Evolutionary conservation across 2,329 filamentous ascomycete species (phyloP), one percentile per base, ranked within the genome.

Genomic region (Coleophoma crateriformis): DNA sequence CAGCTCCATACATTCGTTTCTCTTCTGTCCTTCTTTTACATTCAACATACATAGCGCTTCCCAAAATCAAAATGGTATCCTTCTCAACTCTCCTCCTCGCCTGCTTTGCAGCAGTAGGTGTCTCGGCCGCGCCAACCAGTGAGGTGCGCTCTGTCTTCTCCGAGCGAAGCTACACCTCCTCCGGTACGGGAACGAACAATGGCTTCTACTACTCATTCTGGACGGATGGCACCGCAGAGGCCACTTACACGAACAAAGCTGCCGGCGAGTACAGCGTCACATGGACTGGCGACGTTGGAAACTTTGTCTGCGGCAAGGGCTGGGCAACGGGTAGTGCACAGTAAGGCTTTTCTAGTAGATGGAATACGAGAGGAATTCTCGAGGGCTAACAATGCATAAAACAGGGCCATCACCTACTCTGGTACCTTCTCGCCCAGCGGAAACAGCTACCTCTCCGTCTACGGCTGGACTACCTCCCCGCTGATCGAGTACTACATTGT

Each of bases 181-280:
- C 70, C 54, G 64, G 67, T 14, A 76, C 73, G 4, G 78, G 78
- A 45, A 76, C 69, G 7, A 68, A 76, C 67, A 75, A 78, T 58
- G 78, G 78, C 48, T 83, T 73, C 68, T 83, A 76, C 69, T 83
- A 78, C 66, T 79, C 75, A 7, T 82, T 73, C 69, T 84, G 77
- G 77, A 79, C 73, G 48, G 78, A 82, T 51, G 73, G 74, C n/a
- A 33, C 41, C 3, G 71, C 67, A 34, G 60, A 67, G 38, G 74
- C 77, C 7, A 74, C 68, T 37, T 83, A 82, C 68, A 78, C 72
- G 60, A 82, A 81, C 64, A 73, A 70, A 15, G 62, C 64, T 4
- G 73, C 64, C 15, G 78, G 79, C 22, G 62, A 64, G 51, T 81
- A 79, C 69, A 72, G 67, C 53, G 67, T 76, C 7, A 65, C 47